phyloP scores from a whole-genome alignment of 2,329 filamentous ascomycete genomes.

The Aciculosporium take region DNA sequence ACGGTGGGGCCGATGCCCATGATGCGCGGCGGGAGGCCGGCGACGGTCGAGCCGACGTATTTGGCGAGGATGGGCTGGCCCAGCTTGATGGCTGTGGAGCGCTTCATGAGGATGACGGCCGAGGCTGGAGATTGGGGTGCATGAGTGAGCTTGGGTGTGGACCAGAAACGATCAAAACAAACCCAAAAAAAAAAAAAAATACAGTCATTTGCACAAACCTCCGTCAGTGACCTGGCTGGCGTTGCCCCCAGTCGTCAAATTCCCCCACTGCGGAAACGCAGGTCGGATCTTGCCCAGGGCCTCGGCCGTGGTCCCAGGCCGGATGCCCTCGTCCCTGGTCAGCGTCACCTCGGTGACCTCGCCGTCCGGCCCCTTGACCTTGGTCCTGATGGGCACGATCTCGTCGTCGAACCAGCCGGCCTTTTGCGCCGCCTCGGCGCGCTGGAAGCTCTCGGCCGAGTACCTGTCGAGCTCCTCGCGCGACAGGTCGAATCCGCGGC shows the following conservation, averaged over 20 bases:
- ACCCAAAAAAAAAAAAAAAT: too few species aligned
- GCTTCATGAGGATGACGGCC: constrained; percentile 85
- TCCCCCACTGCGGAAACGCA: constrained; percentile 82
- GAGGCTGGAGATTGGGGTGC: constrained; percentile 40
- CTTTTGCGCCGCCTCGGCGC: constrained; percentile 83
- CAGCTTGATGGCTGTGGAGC: constrained; percentile 72
- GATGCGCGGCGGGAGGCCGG: constrained; percentile 80
- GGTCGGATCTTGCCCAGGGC: constrained; percentile 68
- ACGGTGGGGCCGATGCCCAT: constrained; percentile 85
- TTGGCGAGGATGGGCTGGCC: constrained; percentile 89
- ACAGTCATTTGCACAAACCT: constrained; percentile 38
- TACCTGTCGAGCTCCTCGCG: constrained; percentile 72
- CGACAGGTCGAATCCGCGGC: constrained; percentile 72
- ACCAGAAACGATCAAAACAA: too few species aligned
- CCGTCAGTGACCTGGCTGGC: constrained; percentile 92
- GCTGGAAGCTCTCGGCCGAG: constrained; percentile 73
- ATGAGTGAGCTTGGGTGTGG: neutral
- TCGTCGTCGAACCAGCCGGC: constrained; percentile 85
- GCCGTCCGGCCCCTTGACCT: constrained; percentile 71
- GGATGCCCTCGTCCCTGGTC: constrained; percentile 77
- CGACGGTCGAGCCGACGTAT: constrained; percentile 81
- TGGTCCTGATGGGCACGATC: constrained; percentile 76
- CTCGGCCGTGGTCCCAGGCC: constrained; percentile 80
- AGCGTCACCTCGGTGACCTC: constrained; percentile 65
- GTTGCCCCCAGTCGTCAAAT: constrained; percentile 81